Base-by-base conservation (phyloP, 164 flowering plant species). In the Houttuynia cordata region DNA sequence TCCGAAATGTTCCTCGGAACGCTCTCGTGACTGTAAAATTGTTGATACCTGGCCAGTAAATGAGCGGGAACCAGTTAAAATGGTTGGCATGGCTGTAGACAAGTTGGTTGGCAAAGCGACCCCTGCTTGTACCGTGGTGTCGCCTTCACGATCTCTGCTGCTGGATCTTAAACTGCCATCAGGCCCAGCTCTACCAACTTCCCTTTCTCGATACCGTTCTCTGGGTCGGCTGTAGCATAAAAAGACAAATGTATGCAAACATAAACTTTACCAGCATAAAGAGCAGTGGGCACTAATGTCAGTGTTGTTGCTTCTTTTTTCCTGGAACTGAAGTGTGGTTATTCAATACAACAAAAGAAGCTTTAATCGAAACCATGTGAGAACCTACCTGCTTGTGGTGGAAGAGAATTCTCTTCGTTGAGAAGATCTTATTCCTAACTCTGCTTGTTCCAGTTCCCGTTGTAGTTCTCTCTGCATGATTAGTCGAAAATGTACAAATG, bases 171-270 rank as follows among this genome's bases (percentile, higher is more conserved):
- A 49, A 66, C 69, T 76, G 30, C 82, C 86, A 71, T 90, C 97
- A 58, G 53, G 75, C 24, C 70, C 63, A 19, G 80, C 62, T 67
- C 92, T 75, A 55, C 83, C 86, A 71, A 70, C 84, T 42, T 91
- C 97, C 68, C 96, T 84, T 61, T 88, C 97, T 30, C 94, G 86
- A 59, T 74, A 86, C 66, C 94, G 78, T 1, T 91, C 97, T 62
- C 91, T 75, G 10, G 86, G 73, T 50, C 89, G 82, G 62, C 80
- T 80, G 74, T 64, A 60, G 8, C 39, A 57, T 20, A n/a, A 34
- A 37, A 37, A 57, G 60, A 34, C 40, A 25, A 53, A 53, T 53
- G 17, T 45, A 2, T 10, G 49, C 49, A 45, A n/a, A 30, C 37
- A 30, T 30, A 30, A 30, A 30, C 37, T 2, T 45, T 8, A 8